Percentiles rank a stretch among this genome's conserved stretches.
Evolutionary conservation across 2,329 filamentous ascomycete species (phyloP).

Genomic region (Ophiocordyceps camponoti-floridani): DNA sequence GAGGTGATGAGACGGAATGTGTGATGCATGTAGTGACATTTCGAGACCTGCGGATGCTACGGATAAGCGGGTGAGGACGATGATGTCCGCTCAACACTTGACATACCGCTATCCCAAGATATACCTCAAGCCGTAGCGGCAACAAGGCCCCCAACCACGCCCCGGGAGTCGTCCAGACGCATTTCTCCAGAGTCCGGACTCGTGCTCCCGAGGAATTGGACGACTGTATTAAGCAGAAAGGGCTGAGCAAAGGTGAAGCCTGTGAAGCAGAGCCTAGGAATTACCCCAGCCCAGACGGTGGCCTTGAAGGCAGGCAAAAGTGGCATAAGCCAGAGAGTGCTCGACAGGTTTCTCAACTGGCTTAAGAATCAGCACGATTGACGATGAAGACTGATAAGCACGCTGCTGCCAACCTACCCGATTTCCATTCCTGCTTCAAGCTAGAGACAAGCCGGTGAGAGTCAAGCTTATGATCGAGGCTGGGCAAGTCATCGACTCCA

Average conservation of each 20-base stretch:
- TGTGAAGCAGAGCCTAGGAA: neutral
- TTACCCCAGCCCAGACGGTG: neutral
- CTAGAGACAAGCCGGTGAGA: neutral
- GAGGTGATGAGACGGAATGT: conserved; percentile 13
- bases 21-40: conserved; percentile 18
- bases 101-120: neutral
- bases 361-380: neutral
- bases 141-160: neutral
- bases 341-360: neutral
- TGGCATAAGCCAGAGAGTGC: neutral
- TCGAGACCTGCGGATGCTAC: neutral
- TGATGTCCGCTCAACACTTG: neutral
- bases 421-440: neutral
- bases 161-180: neutral
- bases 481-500: neutral
- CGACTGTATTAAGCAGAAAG: neutral
- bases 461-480: neutral
- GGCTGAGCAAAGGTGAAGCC: neutral
- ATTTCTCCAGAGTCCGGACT: no score
- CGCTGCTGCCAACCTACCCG: neutral
- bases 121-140: neutral
- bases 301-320: neutral
- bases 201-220: neutral
- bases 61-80: neutral
- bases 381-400: neutral